These are phyloP conservation scores for Peniophora sp. DNA, from an alignment of 1,284 basidiomycete species.

Conservation along the genomic window DNA sequence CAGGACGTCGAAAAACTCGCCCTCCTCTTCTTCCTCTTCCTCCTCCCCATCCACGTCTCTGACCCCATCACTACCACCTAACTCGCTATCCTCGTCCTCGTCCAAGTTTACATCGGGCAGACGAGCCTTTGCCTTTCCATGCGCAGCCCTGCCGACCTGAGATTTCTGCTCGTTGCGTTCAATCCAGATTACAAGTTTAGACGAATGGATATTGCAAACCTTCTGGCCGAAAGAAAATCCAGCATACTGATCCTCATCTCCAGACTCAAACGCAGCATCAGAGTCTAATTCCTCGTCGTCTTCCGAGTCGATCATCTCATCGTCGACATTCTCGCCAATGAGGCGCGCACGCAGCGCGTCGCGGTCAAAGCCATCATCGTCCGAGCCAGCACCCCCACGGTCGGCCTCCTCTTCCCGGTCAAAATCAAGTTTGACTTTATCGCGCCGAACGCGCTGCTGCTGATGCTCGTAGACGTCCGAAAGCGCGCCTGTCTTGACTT, in stretches of 20 bases:
- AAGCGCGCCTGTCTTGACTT: slow-evolving; percentile 26
- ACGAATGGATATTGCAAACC: too few relatives aligned
- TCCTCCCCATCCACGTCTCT: slow-evolving; percentile 9
- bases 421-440: slow-evolving; percentile 44
- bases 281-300: slow-evolving; percentile 80
- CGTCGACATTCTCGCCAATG: slow-evolving; percentile 52
- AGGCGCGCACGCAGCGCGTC: slow-evolving; percentile 37
- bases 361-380: slow-evolving; percentile 25
- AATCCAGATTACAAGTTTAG: neutral
- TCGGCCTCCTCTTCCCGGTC: slow-evolving; percentile 48
- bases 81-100: slow-evolving; percentile 43
- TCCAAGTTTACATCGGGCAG: slow-evolving; percentile 59
- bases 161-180: neutral
- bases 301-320: slow-evolving; percentile 44
- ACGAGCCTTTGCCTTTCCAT: neutral
- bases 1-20: slow-evolving; percentile 11
- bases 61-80: slow-evolving; percentile 12
- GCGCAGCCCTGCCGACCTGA: neutral
- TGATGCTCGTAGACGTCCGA: slow-evolving; percentile 59
- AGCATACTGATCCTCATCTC: slow-evolving; percentile 74
- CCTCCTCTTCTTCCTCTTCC: slow-evolving; percentile 12
- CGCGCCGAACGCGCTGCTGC: slow-evolving; percentile 45
- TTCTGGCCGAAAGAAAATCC: slow-evolving; percentile 56
- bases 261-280: slow-evolving; percentile 76
- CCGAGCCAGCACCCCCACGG: slow-evolving; percentile 23